Evolutionary conservation across 228 moss, liverwort and hornwort species (phyloP).

Genomic region (Sphagnum magellanicum): DNA sequence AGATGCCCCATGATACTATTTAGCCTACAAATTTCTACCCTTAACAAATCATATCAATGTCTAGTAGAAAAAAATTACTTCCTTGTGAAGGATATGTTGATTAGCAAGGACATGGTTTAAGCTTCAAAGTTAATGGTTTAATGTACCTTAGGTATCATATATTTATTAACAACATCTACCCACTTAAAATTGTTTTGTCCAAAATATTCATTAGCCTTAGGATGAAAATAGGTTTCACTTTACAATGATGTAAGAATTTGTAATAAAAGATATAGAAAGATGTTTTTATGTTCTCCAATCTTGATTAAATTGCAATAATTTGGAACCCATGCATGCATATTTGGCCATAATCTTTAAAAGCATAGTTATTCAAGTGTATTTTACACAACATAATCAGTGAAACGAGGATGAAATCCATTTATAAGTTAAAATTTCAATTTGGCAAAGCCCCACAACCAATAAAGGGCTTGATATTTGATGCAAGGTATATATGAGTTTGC

Average conservation of each 20-base stretch:
- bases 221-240: slow-evolving; percentile 4
- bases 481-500: too few relatives aligned
- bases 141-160: background rate
- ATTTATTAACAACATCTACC: slow-evolving; percentile 4
- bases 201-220: background rate
- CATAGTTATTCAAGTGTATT: too few relatives aligned
- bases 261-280: slow-evolving; percentile 3
- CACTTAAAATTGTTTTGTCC: background rate
- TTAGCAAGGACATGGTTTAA: background rate
- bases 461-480: too few relatives aligned
- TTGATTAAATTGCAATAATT: slow-evolving; percentile 3
- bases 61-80: too few relatives aligned
- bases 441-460: too few relatives aligned
- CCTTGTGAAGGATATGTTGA: slow-evolving; percentile 2
- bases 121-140: background rate
- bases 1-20: too few relatives aligned
- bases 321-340: background rate
- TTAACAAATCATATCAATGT: too few relatives aligned
- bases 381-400: too few relatives aligned
- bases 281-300: slow-evolving; percentile 6
- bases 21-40: too few relatives aligned
- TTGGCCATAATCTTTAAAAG: background rate
- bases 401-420: too few relatives aligned
- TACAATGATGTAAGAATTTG: slow-evolving; percentile 3
- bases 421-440: too few relatives aligned